A percentile compares a stretch with the other conserved stretches of the same genome.
Evolutionary conservation across 106 monocot species (phyloP).

Genomic region (Triglochin maritima): DNA sequence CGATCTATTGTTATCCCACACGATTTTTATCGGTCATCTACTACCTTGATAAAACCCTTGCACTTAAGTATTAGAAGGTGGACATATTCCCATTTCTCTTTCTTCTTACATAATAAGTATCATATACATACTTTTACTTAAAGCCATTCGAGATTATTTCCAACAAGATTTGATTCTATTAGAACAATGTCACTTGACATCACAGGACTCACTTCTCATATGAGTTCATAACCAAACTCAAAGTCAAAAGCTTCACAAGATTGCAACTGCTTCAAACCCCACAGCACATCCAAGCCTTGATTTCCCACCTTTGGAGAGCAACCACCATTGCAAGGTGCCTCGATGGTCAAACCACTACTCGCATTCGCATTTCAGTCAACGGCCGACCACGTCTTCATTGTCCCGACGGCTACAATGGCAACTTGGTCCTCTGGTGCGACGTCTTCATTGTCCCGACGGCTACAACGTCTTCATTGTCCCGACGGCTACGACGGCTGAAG

Average conservation of each 20-base stretch:
- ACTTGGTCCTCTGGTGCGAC: conserved; percentile 27
- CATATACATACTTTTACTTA: no score
- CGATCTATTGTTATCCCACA: background rate
- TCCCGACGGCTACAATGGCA: conserved; percentile 33
- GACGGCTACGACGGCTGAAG: conserved; percentile 33
- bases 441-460: conserved; percentile 27
- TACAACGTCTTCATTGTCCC: conserved; percentile 26
- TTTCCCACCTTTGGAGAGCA: conserved; percentile 53
- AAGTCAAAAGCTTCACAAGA: background rate
- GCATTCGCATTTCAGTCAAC: conserved; percentile 32
- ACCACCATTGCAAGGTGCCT: conserved; percentile 40
- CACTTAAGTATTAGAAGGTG: no score
- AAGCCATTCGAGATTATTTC: no score
- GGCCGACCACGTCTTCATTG: conserved; percentile 28
- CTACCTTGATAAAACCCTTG: no score
- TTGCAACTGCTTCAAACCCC: background rate
- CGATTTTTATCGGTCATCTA: no score
- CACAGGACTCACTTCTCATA: conserved; percentile 29
- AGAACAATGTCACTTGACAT: conserved; percentile 7
- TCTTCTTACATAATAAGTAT: no score
- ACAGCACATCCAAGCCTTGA: conserved; percentile 43
- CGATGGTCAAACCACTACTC: conserved; percentile 5
- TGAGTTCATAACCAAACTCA: conserved; percentile 30
- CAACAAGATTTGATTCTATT: no score
- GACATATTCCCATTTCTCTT: no score